Percentiles rank a stretch among this genome's conserved stretches.
Conservation (phyloP, 2,329 filamentous ascomycete species). For the Thyridium curvatum region DNA sequence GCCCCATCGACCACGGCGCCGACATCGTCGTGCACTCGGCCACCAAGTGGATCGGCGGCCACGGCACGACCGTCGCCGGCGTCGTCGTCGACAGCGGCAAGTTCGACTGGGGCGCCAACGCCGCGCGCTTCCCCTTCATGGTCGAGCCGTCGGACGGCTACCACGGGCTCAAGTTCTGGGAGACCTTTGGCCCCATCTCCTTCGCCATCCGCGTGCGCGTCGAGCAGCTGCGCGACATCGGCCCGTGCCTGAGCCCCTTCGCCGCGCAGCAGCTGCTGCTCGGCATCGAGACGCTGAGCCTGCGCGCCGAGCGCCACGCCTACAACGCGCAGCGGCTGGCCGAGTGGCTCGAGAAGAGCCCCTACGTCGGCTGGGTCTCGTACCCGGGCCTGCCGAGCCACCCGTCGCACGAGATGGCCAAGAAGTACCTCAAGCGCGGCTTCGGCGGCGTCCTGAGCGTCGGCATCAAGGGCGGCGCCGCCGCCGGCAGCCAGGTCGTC, state of each 20-base stretch:
- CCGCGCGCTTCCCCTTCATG: constrained; percentile 84
- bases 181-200: constrained; percentile 77
- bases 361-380: constrained; percentile 85
- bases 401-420: constrained; percentile 70
- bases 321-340: constrained; percentile 77
- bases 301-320: constrained; percentile 82
- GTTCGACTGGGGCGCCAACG: constrained; percentile 88
- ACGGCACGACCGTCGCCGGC: constrained; percentile 86
- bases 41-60: constrained; percentile 95
- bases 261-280: constrained; percentile 87
- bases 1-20: constrained; percentile 83
- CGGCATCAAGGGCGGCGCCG: constrained; percentile 81
- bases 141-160: constrained; percentile 83
- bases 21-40: constrained; percentile 93
- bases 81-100: constrained; percentile 83
- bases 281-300: constrained; percentile 81
- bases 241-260: constrained; percentile 79
- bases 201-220: constrained; percentile 84
- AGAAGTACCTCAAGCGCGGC: constrained; percentile 79
- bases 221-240: constrained; percentile 84
- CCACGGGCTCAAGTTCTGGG: constrained; percentile 91
- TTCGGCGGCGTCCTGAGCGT: constrained; percentile 91
- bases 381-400: constrained; percentile 87
- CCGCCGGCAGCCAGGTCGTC: constrained; percentile 80
- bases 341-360: constrained; percentile 74